Conservation (phyloP, 352 stramenopile species). For the Phytopythium sindhum region DNA sequence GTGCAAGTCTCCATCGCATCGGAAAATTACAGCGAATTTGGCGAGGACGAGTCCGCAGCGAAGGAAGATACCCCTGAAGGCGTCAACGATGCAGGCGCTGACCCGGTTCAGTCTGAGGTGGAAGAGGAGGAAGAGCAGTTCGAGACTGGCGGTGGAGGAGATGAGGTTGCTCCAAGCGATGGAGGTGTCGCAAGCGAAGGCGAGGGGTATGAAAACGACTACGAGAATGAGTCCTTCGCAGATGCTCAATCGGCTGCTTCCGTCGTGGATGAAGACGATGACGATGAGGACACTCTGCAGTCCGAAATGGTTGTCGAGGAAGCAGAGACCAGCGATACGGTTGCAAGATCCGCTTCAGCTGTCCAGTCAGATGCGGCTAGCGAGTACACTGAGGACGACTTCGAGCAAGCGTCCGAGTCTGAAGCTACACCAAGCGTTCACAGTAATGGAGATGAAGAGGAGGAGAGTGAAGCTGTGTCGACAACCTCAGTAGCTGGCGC, state of each 20-base stretch:
- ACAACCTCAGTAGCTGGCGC: not conserved
- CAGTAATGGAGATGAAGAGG: not conserved
- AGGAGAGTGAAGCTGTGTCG: not conserved
- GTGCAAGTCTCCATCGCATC: not conserved
- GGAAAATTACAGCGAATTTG: conserved; percentile 4
- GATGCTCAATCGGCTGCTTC: conserved; percentile 18
- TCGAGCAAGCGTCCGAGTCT: conserved; percentile 24
- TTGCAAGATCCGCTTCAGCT: not conserved
- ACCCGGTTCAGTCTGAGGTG: not conserved
- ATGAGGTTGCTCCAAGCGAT: not conserved
- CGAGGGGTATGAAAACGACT: conserved; percentile 21
- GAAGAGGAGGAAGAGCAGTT: conserved; percentile 16
- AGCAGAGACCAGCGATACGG: not conserved
- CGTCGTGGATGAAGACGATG: conserved; percentile 2
- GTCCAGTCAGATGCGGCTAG: conserved; percentile 12
- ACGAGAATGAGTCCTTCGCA: conserved; percentile 52
- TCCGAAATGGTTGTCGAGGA: not conserved
- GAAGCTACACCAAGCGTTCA: not conserved
- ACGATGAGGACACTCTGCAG: not conserved
- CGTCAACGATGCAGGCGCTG: not conserved
- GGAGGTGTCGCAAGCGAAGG: conserved; percentile 9
- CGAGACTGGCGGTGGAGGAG: conserved; percentile 2
- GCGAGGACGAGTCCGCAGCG: not conserved
- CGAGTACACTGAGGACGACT: conserved; percentile 34
- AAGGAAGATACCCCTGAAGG: conserved; percentile 4